Evolutionary conservation across 139 green algal genomes (phyloP), one percentile per base, ranked within the genome.

Genomic region (Deuterostichococcus epilithicus): DNA sequence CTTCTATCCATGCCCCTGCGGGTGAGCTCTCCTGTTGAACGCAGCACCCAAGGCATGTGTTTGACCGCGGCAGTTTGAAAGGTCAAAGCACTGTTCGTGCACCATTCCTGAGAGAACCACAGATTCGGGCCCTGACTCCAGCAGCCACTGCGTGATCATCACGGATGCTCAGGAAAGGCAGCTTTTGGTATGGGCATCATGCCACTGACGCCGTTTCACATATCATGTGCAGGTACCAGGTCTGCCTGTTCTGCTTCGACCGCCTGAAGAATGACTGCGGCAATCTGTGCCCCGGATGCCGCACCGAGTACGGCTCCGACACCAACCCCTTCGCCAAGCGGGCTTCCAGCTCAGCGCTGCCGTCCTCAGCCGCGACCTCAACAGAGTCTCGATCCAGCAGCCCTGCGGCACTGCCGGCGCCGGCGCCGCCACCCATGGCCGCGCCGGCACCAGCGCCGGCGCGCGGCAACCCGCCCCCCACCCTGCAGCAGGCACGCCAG

Each of bases 181-280:
- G n/a, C n/a, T n/a, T 5, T 30, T 72, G 52, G 28, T 65, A 35
- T 32, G 6, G 33, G n/a, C 38, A 47, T 65, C 36, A 13, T 69
- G 42, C 35, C 67, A 30, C 30, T 25, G 22, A 70, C 4, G 37
- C 33, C 32, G 66, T n/a, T n/a, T n/a, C n/a, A n/a, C 70, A 66
- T n/a, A 18, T 58, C 38, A 0, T 33, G 30, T 79, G 85, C 79
- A 86, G 85, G 68, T 90, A 88, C 68, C 86, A 90, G 72, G 76
- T 90, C 6, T 90, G 86, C 44, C 74, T 88, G 25, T 90, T 90
- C 76, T 90, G 86, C 79, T 81, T 81, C 28, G 72, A 86, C 33
- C 52, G 81, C 13, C 65, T 90, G 18, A 80, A 89, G 63, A 73
- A 59, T 0, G 85, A 89, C 63, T 87, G 77, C 74, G 70, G 75